Percentiles rank a stretch among this genome's conserved stretches.
phyloP scores from a whole-genome alignment of 805 yeast genomes.

The Wickerhamiella lipophila region DNA sequence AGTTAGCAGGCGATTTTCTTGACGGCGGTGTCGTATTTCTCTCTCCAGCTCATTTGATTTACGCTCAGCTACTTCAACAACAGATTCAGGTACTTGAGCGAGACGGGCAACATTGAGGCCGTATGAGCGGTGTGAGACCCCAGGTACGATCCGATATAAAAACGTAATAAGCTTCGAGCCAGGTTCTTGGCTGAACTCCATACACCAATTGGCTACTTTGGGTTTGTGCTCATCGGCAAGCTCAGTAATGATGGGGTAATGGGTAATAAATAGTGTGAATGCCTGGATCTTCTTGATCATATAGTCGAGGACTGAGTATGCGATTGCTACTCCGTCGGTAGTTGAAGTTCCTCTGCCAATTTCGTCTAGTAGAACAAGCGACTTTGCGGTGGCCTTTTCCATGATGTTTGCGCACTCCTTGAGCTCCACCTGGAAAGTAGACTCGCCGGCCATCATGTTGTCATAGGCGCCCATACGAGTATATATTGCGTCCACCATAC shows the following conservation, averaged over 20 bases:
- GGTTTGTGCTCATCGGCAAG: slow-evolving; percentile 34
- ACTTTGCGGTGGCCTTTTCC: slow-evolving; percentile 36
- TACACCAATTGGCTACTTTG: slow-evolving; percentile 48
- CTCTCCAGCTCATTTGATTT: slow-evolving; percentile 23
- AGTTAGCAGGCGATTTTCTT: neutral
- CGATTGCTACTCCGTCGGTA: slow-evolving; percentile 70
- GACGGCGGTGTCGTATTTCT: neutral
- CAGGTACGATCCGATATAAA: slow-evolving; percentile 39
- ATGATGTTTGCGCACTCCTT: slow-evolving; percentile 51
- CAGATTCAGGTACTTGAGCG: slow-evolving; percentile 39
- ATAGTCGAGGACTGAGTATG: slow-evolving; percentile 56
- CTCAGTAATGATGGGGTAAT: slow-evolving; percentile 54
- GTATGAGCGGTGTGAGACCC: slow-evolving; percentile 50
- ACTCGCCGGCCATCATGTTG: slow-evolving; percentile 57
- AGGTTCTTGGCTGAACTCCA: slow-evolving; percentile 46
- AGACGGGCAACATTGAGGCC: slow-evolving; percentile 77
- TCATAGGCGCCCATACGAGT: slow-evolving; percentile 72
- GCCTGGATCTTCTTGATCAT: slow-evolving; percentile 37
- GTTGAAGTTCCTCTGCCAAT: slow-evolving; percentile 68
- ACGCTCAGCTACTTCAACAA: slow-evolving; percentile 21
- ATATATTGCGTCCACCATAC: slow-evolving; percentile 49
- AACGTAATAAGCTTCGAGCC: slow-evolving; percentile 34
- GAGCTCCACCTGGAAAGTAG: slow-evolving; percentile 75
- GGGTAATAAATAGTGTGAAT: slow-evolving; percentile 68
- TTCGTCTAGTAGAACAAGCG: slow-evolving; percentile 59